These are phyloP conservation scores for Aspergillus mulundensis DNA, from an alignment of 495 filamentous ascomycete genomes.

Conservation along the genomic window DNA sequence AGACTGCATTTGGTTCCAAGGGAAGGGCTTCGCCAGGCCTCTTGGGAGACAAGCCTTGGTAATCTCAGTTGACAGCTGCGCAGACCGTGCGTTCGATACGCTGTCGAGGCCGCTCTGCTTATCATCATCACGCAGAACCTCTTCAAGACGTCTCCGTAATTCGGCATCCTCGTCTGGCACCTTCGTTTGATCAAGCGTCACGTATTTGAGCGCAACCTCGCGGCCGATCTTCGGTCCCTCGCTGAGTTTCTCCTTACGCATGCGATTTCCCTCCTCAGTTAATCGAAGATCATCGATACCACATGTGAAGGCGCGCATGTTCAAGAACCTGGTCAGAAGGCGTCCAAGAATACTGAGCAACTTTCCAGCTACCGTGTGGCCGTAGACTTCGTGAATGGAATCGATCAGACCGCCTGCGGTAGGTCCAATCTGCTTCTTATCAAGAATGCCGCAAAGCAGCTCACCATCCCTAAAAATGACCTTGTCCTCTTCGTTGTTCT, in stretches of 20 bases:
- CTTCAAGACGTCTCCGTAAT: constrained; percentile 73
- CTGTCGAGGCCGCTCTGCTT: constrained; percentile 87
- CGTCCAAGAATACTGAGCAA: constrained; percentile 85
- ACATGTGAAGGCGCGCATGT: constrained; percentile 93
- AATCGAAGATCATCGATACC: constrained; percentile 94
- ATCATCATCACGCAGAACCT: constrained; percentile 81
- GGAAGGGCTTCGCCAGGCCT: constrained; percentile 87
- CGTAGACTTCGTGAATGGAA: constrained; percentile 88
- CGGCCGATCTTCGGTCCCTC: constrained; percentile 70
- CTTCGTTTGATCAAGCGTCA: constrained; percentile 68
- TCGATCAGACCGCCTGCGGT: constrained; percentile 84
- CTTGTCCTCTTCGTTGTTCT: constrained; percentile 65
- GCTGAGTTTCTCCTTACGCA: constrained; percentile 64
- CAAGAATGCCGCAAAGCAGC: constrained; percentile 83
- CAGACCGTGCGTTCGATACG: constrained; percentile 70
- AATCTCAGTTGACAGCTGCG: constrained; percentile 70
- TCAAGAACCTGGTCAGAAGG: constrained; percentile 81
- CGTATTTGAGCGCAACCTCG: constrained; percentile 83
- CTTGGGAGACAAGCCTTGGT: constrained; percentile 72
- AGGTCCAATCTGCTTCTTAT: constrained; percentile 93
- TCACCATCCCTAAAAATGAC: constrained; percentile 86
- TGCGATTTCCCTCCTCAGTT: constrained; percentile 72
- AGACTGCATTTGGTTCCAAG: constrained; percentile 96
- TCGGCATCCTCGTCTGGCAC: constrained; percentile 59
- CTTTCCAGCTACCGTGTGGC: constrained; percentile 77